These are phyloP conservation scores for Starmerella scarabaei DNA, from an alignment of 805 yeast species.

Conservation along the genomic window DNA sequence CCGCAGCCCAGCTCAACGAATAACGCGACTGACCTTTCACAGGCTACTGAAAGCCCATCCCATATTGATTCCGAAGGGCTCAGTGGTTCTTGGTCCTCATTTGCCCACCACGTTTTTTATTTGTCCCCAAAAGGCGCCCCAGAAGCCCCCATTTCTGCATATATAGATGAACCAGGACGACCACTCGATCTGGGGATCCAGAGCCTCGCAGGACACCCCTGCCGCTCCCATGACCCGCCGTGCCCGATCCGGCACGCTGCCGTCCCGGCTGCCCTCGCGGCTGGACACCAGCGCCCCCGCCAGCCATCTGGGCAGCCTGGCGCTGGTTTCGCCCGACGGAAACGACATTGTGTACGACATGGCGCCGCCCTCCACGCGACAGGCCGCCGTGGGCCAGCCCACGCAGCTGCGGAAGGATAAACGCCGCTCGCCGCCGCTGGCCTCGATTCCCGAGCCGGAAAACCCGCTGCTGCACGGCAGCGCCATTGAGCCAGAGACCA, in stretches of 20 bases:
- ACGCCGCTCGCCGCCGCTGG: constrained; percentile 16
- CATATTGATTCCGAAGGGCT: too few relatives aligned
- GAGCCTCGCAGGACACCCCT: constrained; percentile 5
- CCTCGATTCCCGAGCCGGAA: constrained; percentile 11
- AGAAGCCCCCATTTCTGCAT: too few relatives aligned
- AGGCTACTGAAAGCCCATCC: too few relatives aligned
- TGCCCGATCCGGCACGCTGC: constrained; percentile 69
- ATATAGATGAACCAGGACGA: constrained; percentile 8
- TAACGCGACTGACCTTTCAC: too few relatives aligned
- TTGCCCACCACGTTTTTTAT: too few relatives aligned
- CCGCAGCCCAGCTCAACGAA: too few relatives aligned
- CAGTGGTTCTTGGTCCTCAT: too few relatives aligned
- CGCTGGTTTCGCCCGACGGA: constrained; percentile 25
- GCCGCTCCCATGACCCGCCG: constrained; percentile 28
- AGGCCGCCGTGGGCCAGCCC: constrained; percentile 21
- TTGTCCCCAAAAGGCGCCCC: too few relatives aligned
- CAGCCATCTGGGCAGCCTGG: constrained; percentile 26
- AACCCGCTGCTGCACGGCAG: neutral
- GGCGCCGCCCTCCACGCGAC: constrained; percentile 22
- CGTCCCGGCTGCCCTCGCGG: constrained; percentile 39
- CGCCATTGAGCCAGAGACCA: neutral
- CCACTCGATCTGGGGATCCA: constrained; percentile 13
- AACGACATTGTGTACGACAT: constrained; percentile 12
- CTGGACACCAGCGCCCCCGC: constrained; percentile 5
- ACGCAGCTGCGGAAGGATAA: neutral